phyloP scores from a whole-genome alignment of 169 alveolate genomes.

The Perkinsus olseni region DNA sequence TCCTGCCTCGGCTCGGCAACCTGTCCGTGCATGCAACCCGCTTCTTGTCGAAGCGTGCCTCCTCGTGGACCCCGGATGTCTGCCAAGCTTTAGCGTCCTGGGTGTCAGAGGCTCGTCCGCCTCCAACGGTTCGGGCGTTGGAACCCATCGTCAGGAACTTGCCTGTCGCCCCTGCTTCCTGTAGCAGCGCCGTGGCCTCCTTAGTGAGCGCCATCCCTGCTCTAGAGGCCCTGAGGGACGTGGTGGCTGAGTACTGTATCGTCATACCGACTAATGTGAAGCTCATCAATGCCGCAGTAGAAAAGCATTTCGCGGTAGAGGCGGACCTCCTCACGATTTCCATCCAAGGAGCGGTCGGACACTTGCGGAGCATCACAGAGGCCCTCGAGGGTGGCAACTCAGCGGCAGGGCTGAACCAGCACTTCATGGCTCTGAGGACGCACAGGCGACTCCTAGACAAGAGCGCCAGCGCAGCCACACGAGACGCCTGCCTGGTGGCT shows the following conservation, averaged over 20 bases:
- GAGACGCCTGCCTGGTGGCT: background rate
- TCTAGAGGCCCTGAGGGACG: background rate
- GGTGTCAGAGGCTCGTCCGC: background rate
- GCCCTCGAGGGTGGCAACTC: background rate
- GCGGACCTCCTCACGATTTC: background rate
- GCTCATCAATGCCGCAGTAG: background rate
- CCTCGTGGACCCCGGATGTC: background rate
- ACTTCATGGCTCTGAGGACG: background rate
- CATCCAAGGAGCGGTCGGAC: background rate
- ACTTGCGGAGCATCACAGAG: background rate
- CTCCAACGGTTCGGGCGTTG: background rate
- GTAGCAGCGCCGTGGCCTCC: background rate
- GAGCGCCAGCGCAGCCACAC: background rate
- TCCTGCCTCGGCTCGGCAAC: background rate
- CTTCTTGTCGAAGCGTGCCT: background rate
- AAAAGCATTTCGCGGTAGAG: background rate
- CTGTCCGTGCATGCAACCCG: background rate
- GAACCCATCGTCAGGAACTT: background rate
- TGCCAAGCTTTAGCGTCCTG: background rate
- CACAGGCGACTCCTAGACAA: background rate
- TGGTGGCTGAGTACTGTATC: background rate
- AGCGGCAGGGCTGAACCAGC: background rate
- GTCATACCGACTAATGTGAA: background rate
- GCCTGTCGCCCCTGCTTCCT: background rate
- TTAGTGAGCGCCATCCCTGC: background rate